Evolutionary conservation across 768 basidiomycete genomes (phyloP), one percentile per base, ranked within the genome.

Genomic region (Boletus vinaceobasis): DNA sequence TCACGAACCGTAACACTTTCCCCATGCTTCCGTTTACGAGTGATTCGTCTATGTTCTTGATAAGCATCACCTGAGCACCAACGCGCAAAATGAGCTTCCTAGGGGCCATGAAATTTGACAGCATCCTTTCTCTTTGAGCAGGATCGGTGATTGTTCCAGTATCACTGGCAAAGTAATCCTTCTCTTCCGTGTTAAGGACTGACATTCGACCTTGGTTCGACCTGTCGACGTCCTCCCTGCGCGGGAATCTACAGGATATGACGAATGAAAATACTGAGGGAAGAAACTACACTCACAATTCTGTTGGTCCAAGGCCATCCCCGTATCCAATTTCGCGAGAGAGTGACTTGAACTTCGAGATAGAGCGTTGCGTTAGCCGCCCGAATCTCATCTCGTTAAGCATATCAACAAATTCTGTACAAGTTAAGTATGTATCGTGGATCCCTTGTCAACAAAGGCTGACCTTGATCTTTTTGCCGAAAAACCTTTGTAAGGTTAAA

Each of bases 351-450:
- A 98, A 98, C 52, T 79, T 84, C 32, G 65, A 52, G 55, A 93
- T 85, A 0, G 93, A 94, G 21, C 75, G 73, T 3, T 65, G 57
- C 1, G 85, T 79, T 32, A 98, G 72, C 17, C 61, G 73, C 4
- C 97, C 97, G 62, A 93, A 96, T 15, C 97, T 85, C 97, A 98
- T 98, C 70, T 98, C 94, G 67, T 98, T 99, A 48, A 98, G 77
- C 93, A 98, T 98, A 69, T 91, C 80, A 48, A 99, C 83, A 66
- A 99, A 98, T 49, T 85, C 93, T 93, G 67, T 33, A 50, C 21
- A 37, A 54, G 43, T 38, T 57, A n/a, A 53, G 44, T 48, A 8
- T 48, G 53, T 45, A 40, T 40, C 35, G 43, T 33, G 40, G 17
- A 49, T 31, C 35, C 7, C 3, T 48, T 29, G 15, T 13, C 27